Conservation (phyloP, 1,284 basidiomycete genomes). For the Malassezia equina region DNA sequence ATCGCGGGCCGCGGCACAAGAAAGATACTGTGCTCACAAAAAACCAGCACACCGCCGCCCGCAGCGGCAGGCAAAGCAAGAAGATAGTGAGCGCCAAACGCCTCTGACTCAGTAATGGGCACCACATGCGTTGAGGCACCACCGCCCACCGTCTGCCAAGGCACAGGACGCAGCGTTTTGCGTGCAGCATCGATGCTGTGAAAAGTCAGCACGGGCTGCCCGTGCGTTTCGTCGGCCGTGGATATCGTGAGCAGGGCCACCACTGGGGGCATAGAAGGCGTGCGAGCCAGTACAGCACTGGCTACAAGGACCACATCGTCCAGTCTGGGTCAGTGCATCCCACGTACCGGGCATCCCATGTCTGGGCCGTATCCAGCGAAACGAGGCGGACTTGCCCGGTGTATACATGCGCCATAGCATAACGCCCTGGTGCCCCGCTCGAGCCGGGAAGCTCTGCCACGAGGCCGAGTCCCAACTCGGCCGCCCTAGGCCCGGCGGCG, state of each 20-base stretch:
- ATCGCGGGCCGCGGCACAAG: slow-evolving; percentile 27
- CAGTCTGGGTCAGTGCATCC: slow-evolving; percentile 17
- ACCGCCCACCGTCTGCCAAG: slow-evolving; percentile 25
- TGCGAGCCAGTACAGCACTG: slow-evolving; percentile 21
- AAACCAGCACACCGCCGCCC: slow-evolving; percentile 40
- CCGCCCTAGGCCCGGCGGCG: neutral
- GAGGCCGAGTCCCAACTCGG: slow-evolving; percentile 10
- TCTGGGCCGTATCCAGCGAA: neutral
- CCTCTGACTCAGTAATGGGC: slow-evolving; percentile 33
- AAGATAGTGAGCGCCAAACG: slow-evolving; percentile 31
- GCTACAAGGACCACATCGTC: slow-evolving; percentile 36
- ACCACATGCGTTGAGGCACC: slow-evolving; percentile 19
- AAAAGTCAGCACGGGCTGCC: slow-evolving; percentile 42
- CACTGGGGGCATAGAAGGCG: slow-evolving; percentile 2
- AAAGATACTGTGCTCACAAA: slow-evolving; percentile 33
- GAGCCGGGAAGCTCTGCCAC: neutral
- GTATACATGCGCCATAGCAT: slow-evolving; percentile 2
- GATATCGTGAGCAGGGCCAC: slow-evolving; percentile 39
- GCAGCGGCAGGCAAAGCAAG: slow-evolving; percentile 26
- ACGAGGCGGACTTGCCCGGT: slow-evolving; percentile 5
- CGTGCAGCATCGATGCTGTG: slow-evolving; percentile 22
- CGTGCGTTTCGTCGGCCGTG: slow-evolving; percentile 25
- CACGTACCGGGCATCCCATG: slow-evolving; percentile 2
- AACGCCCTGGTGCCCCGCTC: neutral
- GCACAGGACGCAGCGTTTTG: slow-evolving; percentile 28